Base-by-base conservation (phyloP, 805 yeast genomes). In the Saccharomycopsis malanga region DNA sequence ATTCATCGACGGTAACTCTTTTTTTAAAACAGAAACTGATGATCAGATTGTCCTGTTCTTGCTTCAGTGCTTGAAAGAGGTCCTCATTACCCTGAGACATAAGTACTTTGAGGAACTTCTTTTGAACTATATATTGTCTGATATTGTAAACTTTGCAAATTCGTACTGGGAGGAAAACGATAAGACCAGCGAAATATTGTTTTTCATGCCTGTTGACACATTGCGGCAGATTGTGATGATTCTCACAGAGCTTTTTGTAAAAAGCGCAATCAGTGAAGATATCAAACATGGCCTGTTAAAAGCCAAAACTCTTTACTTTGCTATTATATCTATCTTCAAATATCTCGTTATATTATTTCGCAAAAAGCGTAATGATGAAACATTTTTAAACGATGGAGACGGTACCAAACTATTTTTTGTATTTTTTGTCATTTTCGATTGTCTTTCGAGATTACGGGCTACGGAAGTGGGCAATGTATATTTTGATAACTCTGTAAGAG, bases 361-460 rank as follows among this genome's bases (percentile, higher is more conserved):
- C 3, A 23, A 7, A 17, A 29, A 42, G 14, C 12, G 7, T 22
- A n/a, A 24, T 10, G 20, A 37, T 4, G 21, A 17, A 17, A 6
- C 7, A 5, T 42, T 12, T 17, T 6, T 36, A 4, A 32, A 35
- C n/a, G 10, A 29, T 12, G 39, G 9, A 30, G 25, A 25, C 2
- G 42, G 40, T 2, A 4, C 10, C 4, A 22, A 30, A n/a, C 7
- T 42, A 9, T 46, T 46, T 27, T 7, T 9, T 32, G 6, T 45
- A 17, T 15, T 46, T 14, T 50, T 50, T 37, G 34, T 50, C 15
- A 12, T 43, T 17, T 18, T 41, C 34, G 53, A 50, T 34, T 52
- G 45, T 34, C 36, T 52, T 4, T 30, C 53, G 2, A 38, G 51
- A 41, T 21, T 52, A 10, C 38, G 53, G 25, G 43, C 49, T 14